Evolutionary conservation across 208 protist genomes (phyloP), one percentile per base, ranked within the genome.

Genomic region (Crithidia mellificae): DNA sequence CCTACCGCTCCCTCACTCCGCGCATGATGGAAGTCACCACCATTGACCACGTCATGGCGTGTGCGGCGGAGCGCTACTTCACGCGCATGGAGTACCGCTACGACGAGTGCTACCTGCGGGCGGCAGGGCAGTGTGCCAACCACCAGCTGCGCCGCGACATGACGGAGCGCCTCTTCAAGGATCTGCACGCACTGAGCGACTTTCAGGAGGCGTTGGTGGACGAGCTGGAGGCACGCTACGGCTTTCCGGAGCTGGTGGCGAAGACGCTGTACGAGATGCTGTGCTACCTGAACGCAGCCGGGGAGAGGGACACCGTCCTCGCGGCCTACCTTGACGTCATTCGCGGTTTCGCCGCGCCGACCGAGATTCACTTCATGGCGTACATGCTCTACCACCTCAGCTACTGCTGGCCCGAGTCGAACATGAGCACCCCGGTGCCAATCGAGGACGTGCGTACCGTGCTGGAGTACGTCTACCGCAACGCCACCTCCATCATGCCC

Each of bases 261-360:
- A 96, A 96, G 69, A 84, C 76, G 1, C 53, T 93, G 11, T 96
- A 96, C 70, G 91, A 96, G 66, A 81, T 96, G 53, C 72, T 96
- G n/a, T 94, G 87, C 76, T 94, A 84, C 72, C 72, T 96, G 53
- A 90, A 96, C 65, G 87, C 87, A 19, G 81, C 80, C 39, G 63
- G 66, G 4, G 47, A 68, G 5, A 83, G 78, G 38, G 83, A 92
- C 59, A 70, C 63, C 11, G 63, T 94, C 29, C 57, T 92, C 20
- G 71, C 74, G 41, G 66, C 89, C 39, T 94, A 94, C 67, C 78
- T 96, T 36, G 83, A 85, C 34, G 87, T 88, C 44, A 84, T 93
- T 56, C 80, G 91, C 41, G 91, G 91, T 12, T 94, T 94, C 72
- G 64, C 87, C 56, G 82, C 91, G 4, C 87, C 91, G 20, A 91